These are phyloP conservation scores for Entomortierella chlamydospora DNA, from an alignment of 192 early-diverging fungal genomes.

Conservation along the genomic window DNA sequence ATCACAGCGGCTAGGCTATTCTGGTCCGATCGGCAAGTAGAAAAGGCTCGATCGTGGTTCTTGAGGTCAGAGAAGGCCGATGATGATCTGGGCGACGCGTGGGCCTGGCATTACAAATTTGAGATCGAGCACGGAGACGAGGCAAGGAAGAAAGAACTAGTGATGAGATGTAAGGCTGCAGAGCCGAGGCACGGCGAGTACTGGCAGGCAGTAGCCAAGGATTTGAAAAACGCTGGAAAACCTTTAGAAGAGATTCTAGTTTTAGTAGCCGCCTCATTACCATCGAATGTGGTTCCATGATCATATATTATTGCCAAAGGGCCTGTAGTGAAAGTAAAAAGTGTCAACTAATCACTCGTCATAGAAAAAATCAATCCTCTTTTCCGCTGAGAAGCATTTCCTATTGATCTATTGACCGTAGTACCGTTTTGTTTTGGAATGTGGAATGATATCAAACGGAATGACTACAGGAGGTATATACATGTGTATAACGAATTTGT, in stretches of 20 bases:
- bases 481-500: no score
- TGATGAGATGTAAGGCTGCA: slow-evolving; percentile 76
- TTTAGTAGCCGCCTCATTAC: slow-evolving; percentile 53
- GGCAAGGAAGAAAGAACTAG: slow-evolving; percentile 61
- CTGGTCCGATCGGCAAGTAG: slow-evolving; percentile 92
- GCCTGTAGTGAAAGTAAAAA: no score
- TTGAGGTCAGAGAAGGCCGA: slow-evolving; percentile 83
- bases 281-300: slow-evolving; percentile 39
- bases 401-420: no score
- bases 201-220: slow-evolving; percentile 88
- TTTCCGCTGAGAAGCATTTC: no score
- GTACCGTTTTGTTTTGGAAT: no score
- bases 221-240: slow-evolving; percentile 76
- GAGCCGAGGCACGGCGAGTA: slow-evolving; percentile 92
- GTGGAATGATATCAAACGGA: no score
- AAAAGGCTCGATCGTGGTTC: slow-evolving; percentile 96
- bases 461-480: no score
- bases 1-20: slow-evolving; percentile 90
- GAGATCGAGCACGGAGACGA: slow-evolving; percentile 83
- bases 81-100: slow-evolving; percentile 90
- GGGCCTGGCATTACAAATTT: slow-evolving; percentile 96
- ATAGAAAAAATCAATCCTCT: neutral
- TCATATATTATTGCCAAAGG: neutral
- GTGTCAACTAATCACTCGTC: neutral
- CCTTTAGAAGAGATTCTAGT: slow-evolving; percentile 69